Conservation (phyloP, 2,329 filamentous ascomycete genomes). For the Talaromyces sp. region DNA sequence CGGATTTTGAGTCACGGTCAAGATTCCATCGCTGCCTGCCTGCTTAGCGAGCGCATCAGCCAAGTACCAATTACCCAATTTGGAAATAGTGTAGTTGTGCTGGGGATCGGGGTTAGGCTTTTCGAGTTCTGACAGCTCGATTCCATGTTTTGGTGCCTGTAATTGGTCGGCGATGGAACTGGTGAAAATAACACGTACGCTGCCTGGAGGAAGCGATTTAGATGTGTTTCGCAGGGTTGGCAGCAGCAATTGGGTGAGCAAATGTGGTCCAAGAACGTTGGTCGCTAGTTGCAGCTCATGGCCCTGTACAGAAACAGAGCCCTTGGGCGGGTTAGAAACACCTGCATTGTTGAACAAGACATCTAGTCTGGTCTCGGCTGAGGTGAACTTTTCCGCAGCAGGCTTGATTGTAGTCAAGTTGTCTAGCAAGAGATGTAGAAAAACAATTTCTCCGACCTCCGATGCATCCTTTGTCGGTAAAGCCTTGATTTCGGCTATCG, state of each 20-base stretch:
- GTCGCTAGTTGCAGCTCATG: conserved; percentile 35
- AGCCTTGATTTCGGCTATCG: conserved; percentile 46
- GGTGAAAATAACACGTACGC: conserved; percentile 35
- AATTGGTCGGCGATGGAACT: conserved; percentile 22
- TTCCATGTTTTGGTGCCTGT: conserved; percentile 21
- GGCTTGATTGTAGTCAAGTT: conserved; percentile 43
- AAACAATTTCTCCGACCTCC: conserved; percentile 9
- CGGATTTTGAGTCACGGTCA: conserved; percentile 25
- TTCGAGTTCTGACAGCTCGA: conserved; percentile 20
- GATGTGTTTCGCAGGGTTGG: conserved; percentile 33
- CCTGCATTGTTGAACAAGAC: conserved; percentile 47
- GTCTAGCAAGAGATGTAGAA: conserved; percentile 28
- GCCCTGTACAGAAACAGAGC: conserved; percentile 26
- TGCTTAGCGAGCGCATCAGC: conserved; percentile 21
- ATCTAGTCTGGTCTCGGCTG: conserved; percentile 40
- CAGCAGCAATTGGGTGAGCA: conserved; percentile 36
- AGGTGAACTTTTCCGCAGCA: conserved; percentile 36
- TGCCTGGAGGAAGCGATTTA: conserved; percentile 17
- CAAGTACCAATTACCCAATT: conserved; percentile 25
- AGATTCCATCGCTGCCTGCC: conserved; percentile 17
- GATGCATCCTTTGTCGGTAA: conserved; percentile 24
- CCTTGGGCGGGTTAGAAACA: conserved; percentile 30
- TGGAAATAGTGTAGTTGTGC: conserved; percentile 23
- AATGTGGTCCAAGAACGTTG: conserved; percentile 38
- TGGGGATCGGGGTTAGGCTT: conserved; percentile 17